These are phyloP conservation scores for Corylus heterophylla DNA, from an alignment of 306 rosid species.

Conservation along the genomic window DNA sequence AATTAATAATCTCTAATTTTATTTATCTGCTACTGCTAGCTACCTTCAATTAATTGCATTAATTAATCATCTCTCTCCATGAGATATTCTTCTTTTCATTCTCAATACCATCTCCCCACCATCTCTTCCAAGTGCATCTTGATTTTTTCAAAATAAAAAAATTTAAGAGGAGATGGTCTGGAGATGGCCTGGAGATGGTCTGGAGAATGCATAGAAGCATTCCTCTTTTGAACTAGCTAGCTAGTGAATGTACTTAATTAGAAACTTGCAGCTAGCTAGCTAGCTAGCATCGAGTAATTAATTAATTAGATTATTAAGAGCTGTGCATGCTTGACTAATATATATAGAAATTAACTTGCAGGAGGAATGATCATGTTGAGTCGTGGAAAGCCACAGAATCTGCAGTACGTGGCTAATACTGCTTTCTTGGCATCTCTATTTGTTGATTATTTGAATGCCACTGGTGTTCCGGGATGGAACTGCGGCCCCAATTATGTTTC, in stretches of 20 bases:
- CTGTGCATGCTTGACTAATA: too few relatives aligned
- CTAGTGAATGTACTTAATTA: too few relatives aligned
- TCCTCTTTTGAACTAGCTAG: not conserved
- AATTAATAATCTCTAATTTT: too few relatives aligned
- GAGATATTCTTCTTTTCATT: not conserved
- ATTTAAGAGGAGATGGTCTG: too few relatives aligned
- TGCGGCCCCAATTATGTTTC: conserved; percentile 46
- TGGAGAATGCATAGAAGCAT: too few relatives aligned
- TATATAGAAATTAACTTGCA: conserved; percentile 14
- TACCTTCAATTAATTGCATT: not conserved
- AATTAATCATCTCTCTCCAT: not conserved
- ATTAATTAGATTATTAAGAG: too few relatives aligned
- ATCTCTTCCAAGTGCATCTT: too few relatives aligned
- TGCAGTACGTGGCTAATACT: conserved; percentile 62
- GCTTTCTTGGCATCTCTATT: conserved; percentile 64
- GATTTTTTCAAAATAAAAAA: too few relatives aligned
- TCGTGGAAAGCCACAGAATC: conserved; percentile 47
- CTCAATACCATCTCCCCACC: too few relatives aligned
- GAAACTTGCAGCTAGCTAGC: too few relatives aligned
- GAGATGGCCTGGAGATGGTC: too few relatives aligned
- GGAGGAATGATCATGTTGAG: conserved; percentile 62
- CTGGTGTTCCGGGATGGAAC: conserved; percentile 52
- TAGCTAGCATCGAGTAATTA: too few relatives aligned
- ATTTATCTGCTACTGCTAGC: not conserved
- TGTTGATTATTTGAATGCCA: conserved; percentile 57